Base-by-base conservation (phyloP, 2,329 filamentous ascomycete genomes). In the Lachnellula subtilissima region DNA sequence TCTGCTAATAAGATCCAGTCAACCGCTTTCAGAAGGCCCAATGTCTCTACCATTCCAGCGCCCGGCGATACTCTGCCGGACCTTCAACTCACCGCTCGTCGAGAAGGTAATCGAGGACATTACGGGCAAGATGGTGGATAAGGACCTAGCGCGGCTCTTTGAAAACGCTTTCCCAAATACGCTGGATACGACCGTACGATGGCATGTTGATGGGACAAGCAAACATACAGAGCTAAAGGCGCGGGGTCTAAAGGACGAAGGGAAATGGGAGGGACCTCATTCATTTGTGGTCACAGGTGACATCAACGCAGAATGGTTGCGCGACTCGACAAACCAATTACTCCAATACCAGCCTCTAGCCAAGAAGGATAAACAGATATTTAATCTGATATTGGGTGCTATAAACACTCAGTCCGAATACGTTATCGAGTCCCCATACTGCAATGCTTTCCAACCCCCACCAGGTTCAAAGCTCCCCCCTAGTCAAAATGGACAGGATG, bases 341-440 rank as follows among this genome's bases (percentile, higher is more conserved):
- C 83, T 87, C 2, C 92, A 94, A 52, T 99, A 99, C 69, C 93
- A 97, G 69, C 76, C 82, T 0, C 77, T 99, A 23, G 88, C 92
- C 2, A 89, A 85, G 67, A 89, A 90, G 61, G 92, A 97, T 68
- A 82, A 84, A 40, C 81, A 80, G 43, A 86, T 99, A 50, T 84
- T 87, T 69, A 86, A 82, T 60, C 76, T 99, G 52, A 91, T 99
- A 25, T 76, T 95, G 1, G 94, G 94, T 22, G 93, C 93, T 43
- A 96, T 97, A 74, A 96, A 96, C 71, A 97, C 94, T 0, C 94
- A 99, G 73, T 82, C 89, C 15, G 93, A 97, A 72, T 97, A 91
- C 68, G 89, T 99, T 43, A 96, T 97, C 60, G 84, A 90, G 67
- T 91, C 89, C 1, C 94, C 94, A 0, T 99, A 97, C 75, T 99